Evolutionary conservation across 2,329 filamentous ascomycete genomes (phyloP).

Genomic region (Pseudogymnoascus sp.): DNA sequence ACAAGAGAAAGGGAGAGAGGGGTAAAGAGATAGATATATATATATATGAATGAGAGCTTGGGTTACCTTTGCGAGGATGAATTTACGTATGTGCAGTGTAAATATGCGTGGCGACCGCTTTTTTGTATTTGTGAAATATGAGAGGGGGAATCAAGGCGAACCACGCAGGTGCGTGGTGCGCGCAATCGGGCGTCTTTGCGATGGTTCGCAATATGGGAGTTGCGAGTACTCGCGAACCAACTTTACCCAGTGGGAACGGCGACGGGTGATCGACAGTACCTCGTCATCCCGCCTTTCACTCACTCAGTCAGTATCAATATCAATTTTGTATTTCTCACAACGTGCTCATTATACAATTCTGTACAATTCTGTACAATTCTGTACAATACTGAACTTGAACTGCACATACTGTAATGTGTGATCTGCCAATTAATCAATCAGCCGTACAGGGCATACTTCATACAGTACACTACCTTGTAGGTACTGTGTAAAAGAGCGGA

Average conservation of each 20-base stretch:
- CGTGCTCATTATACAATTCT: not conserved
- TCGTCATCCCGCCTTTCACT: constrained; percentile 1
- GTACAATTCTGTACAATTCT: not conserved
- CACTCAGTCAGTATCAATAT: not conserved
- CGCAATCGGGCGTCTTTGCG: not conserved
- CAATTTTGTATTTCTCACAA: not conserved
- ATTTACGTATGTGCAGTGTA: not conserved
- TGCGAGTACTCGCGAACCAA: not conserved
- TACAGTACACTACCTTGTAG: not conserved
- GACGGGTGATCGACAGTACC: not conserved
- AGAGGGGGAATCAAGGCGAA: not conserved
- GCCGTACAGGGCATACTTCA: not conserved
- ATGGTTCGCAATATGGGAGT: not conserved
- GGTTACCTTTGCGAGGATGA: not conserved
- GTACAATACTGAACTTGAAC: not conserved
- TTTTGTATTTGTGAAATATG: not conserved
- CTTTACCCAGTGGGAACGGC: not conserved
- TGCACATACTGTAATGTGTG: not conserved
- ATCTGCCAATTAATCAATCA: not conserved
- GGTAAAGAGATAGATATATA: constrained; percentile 1
- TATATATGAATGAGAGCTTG: not conserved
- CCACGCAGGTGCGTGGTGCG: not conserved
- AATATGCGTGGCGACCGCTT: not conserved
- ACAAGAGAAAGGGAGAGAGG: not conserved
- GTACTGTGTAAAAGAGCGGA: not conserved